Conservation (phyloP, 2,329 filamentous ascomycete genomes). For the Phialophora macrospora region DNA sequence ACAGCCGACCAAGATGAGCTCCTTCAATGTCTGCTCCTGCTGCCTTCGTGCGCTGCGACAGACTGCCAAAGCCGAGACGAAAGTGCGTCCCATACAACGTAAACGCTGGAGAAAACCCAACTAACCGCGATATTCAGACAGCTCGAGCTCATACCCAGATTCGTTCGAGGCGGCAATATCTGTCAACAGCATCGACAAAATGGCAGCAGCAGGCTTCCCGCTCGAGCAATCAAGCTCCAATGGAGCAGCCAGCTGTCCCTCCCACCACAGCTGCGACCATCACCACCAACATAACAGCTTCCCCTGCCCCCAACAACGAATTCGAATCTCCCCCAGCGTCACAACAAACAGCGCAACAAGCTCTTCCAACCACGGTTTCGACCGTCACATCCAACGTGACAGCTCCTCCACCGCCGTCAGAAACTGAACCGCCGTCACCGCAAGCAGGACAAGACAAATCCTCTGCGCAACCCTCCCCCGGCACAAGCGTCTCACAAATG, state of each 20-base stretch:
- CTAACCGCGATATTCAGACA: conserved; percentile 9
- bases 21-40: conserved; percentile 34
- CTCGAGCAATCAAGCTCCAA: conserved; percentile 1
- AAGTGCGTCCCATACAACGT: not conserved
- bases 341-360: conserved; percentile 1
- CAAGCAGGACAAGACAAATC: conserved; percentile 17
- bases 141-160: not conserved
- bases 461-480: conserved; percentile 9
- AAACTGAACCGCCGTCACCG: not conserved
- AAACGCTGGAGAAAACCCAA: not conserved
- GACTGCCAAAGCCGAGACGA: conserved; percentile 23
- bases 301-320: not conserved
- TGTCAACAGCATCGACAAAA: conserved; percentile 11
- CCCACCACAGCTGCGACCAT: conserved; percentile 28
- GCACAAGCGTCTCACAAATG: conserved; percentile 28
- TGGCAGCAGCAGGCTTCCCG: conserved; percentile 17
- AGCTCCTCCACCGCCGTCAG: not conserved
- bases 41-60: conserved; percentile 34
- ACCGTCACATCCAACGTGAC: conserved; percentile 19
- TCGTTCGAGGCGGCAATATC: conserved; percentile 14
- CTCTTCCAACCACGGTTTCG: conserved; percentile 5
- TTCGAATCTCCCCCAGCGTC: conserved; percentile 7
- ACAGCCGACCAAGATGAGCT: conserved; percentile 19
- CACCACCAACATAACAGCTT: conserved; percentile 30
- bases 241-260: conserved; percentile 10